Conservation (phyloP, 1,284 basidiomycete genomes). For the Boletus mariae region DNA sequence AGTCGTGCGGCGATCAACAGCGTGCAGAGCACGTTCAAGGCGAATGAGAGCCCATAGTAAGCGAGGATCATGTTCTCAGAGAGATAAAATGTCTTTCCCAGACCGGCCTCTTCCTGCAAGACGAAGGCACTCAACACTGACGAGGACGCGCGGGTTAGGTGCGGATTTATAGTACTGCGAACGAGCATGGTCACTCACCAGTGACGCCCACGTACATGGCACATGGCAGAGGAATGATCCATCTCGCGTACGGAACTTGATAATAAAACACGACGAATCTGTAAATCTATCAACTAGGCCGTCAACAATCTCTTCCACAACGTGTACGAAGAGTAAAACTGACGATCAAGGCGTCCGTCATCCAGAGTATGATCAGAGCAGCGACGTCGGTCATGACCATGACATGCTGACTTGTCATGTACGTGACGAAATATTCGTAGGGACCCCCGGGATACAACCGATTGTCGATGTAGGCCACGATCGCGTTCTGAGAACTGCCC, state of each 20-base stretch:
- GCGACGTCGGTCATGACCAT: slow-evolving; percentile 27
- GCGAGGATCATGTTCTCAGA: slow-evolving; percentile 23
- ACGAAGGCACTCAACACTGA: slow-evolving; percentile 22
- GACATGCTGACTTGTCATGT: slow-evolving; percentile 20
- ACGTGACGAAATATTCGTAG: slow-evolving; percentile 20
- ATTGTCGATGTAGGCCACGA: slow-evolving; percentile 35
- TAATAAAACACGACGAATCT: slow-evolving; percentile 28
- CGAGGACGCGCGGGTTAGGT: background rate
- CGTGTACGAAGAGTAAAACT: slow-evolving; percentile 2
- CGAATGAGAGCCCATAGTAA: slow-evolving; percentile 35
- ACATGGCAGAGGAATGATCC: slow-evolving; percentile 29
- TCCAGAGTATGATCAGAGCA: slow-evolving; percentile 29
- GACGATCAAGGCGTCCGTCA: slow-evolving; percentile 32
- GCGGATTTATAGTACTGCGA: background rate
- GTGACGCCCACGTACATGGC: slow-evolving; percentile 25
- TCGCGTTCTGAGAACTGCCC: slow-evolving; percentile 24
- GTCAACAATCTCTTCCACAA: slow-evolving; percentile 5
- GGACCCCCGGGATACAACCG: slow-evolving; percentile 34
- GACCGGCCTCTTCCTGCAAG: slow-evolving; percentile 17
- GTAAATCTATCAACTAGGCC: slow-evolving; percentile 15
- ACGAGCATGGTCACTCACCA: slow-evolving; percentile 12
- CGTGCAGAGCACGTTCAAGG: slow-evolving; percentile 38
- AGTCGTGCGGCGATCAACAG: slow-evolving; percentile 37
- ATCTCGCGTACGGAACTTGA: slow-evolving; percentile 20
- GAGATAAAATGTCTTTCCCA: slow-evolving; percentile 21